Evolutionary conservation across 306 rosid genomes (phyloP), one percentile per base, ranked within the genome.

Genomic region (Fragaria iinumae): DNA sequence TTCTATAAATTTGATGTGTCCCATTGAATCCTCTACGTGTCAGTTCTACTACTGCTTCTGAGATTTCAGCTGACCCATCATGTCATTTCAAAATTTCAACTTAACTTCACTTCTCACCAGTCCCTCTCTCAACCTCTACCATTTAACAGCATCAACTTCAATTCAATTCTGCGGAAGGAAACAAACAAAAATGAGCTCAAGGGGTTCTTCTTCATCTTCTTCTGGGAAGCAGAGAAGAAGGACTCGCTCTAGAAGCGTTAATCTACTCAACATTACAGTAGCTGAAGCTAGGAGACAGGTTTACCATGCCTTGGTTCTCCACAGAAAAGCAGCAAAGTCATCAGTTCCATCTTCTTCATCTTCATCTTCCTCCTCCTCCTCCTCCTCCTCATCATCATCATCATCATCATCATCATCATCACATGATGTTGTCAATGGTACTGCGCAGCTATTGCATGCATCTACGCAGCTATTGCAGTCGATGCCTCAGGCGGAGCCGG

Each of bases 401-500:
- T 32, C 77, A 1, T 23, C 80, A 16, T 65, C 87, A 49, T 48
- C 83, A 69, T 1, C 80, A 64, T 48, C 76, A 48, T 29, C 69
- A 39, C 55, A 43, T 59, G 69, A 76, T 36, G 39, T 67, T 80
- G 78, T 50, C 20, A 75, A 72, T 79, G 44, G 63, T 70, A 79
- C 72, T 50, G 17, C 27, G n/a, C 69, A 65, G 69, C 74, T 89
- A 71, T n/a, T 80, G 77, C 88, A 91, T 32, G 36, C 36, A 32
- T 83, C 84, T 56, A 34, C 27, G n/a, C 69, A 65, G 69, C 74
- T 89, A 71, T n/a, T 80, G 77, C 88, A 91, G 83, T 78, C 89
- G 2, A 89, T 91, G 85, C 94, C 94, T 76, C 64, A 72, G 25
- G 85, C 90, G 50, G 90, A 83, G 27, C 90, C 91, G 1, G 75